Conservation (phyloP, 2,329 filamentous ascomycete species). For the Trichoderma arundinaceum region DNA sequence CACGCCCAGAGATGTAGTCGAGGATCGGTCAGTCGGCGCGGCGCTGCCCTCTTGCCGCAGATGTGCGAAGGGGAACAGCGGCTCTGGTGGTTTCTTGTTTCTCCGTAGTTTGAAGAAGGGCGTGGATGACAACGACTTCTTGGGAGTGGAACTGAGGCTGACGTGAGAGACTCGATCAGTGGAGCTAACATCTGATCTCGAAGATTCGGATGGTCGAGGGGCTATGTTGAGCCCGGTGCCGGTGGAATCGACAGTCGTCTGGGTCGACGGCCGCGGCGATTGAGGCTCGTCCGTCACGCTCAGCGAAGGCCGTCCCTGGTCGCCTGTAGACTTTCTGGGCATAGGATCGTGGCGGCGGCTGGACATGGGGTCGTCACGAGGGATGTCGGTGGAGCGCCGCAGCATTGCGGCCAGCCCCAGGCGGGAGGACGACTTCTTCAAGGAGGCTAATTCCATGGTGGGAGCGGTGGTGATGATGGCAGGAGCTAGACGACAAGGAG, state of each 20-base stretch:
- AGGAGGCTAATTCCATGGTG: constrained; percentile 64
- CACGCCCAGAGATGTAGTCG: constrained; percentile 51
- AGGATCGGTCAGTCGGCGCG: constrained; percentile 44
- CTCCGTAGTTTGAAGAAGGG: constrained; percentile 84
- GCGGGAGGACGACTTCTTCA: constrained; percentile 62
- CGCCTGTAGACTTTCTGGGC: constrained; percentile 49
- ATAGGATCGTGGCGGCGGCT: constrained; percentile 9
- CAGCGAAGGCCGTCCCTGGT: constrained; percentile 41
- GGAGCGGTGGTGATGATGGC: constrained; percentile 92
- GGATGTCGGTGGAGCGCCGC: constrained; percentile 58
- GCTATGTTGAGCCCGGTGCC: constrained; percentile 56
- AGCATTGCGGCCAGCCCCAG: constrained; percentile 60
- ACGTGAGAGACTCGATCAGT: constrained; percentile 66
- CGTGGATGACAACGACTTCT: constrained; percentile 66
- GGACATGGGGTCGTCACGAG: constrained; percentile 41
- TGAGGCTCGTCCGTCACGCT: constrained; percentile 62
- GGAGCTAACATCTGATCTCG: constrained; percentile 84
- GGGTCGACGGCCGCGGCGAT: constrained; percentile 42
- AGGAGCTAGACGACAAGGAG: constrained; percentile 54
- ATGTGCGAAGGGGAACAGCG: constrained; percentile 83
- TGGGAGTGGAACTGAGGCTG: constrained; percentile 64
- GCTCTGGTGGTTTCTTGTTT: constrained; percentile 73
- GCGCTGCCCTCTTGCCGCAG: constrained; percentile 72
- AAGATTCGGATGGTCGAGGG: constrained; percentile 71
- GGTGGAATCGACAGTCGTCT: constrained; percentile 40